phyloP scores from a whole-genome alignment of 305 asterid genomes.

The Fraxinus xanthoxyloides region DNA sequence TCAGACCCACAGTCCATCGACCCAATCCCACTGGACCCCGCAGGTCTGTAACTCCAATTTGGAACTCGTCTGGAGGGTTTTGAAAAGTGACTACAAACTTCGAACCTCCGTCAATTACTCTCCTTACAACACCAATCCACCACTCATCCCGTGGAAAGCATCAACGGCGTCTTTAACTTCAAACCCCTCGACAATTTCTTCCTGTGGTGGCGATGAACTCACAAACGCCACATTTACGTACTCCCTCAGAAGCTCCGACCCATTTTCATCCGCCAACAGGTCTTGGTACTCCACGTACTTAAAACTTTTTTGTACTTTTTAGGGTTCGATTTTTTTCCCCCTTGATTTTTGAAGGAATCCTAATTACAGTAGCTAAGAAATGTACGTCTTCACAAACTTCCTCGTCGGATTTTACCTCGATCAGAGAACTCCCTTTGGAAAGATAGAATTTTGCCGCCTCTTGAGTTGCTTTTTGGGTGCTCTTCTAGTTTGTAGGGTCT shows the following conservation, averaged over 20 bases:
- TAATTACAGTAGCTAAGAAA: constrained; percentile 48
- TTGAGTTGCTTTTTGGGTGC: background rate
- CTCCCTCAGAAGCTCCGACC: constrained; percentile 40
- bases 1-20: constrained; percentile 50
- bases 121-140: constrained; percentile 61
- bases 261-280: constrained; percentile 39
- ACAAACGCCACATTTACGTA: constrained; percentile 29
- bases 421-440: constrained; percentile 29
- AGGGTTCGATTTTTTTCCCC: background rate
- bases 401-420: constrained; percentile 59
- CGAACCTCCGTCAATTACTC: constrained; percentile 28
- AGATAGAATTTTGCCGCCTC: constrained; percentile 1
- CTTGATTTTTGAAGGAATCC: background rate
- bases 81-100: constrained; percentile 39
- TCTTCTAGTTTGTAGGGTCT: background rate
- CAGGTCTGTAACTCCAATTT: constrained; percentile 38
- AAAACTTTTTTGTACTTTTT: constrained; percentile 24
- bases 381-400: constrained; percentile 45
- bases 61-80: constrained; percentile 54
- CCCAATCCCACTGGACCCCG: constrained; percentile 64
- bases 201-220: constrained; percentile 51
- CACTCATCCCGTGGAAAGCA: constrained; percentile 65
- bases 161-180: constrained; percentile 55
- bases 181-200: constrained; percentile 23
- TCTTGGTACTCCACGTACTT: constrained; percentile 42